Base-by-base conservation (phyloP, 2,329 filamentous ascomycete species). In the Aspergillus novofumigatus region DNA sequence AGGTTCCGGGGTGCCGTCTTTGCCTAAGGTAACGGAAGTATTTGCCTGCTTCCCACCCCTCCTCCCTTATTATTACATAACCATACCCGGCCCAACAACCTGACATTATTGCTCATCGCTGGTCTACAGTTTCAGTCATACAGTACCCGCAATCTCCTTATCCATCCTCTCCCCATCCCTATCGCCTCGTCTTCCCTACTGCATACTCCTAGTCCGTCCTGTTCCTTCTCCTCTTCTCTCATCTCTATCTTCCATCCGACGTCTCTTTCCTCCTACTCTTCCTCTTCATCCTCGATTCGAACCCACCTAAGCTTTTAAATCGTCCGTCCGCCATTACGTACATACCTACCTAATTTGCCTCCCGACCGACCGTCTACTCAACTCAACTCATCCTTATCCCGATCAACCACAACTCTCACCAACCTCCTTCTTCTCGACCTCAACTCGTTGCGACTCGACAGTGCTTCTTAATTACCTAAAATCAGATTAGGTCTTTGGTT, bases 1-100 rank as follows among this genome's bases (percentile, higher is more conserved):
- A 64, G 59, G 61, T 63, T 61, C 58, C 61, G 58, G 57, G 57
- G 51, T 58, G 55, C 59, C 59, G 56, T 56, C 52, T 54, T 54
- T 44, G 47, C 54, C 51, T 62, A 59, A 59, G 59, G 56, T 58
- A 53, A 20, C 21, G n/a, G n/a, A 38, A 38, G 32, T 38, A 48
- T 57, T 52, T 52, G 53, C 59, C 58, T 56, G 54, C 53, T 52
- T 49, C 55, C 59, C 32, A 29, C 28, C 28, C 28, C 28, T 29
- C 56, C 50, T 48, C 48, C 25, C 25, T 52, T 53, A 45, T 6
- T 51, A 48, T 47, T 50, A 32, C 52, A 26, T 51, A 26, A 41
- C 55, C 52, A 32, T 32, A 44, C 51, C 49, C 47, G 17, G 56
- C 56, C 51, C 59, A 57, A 57, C 52, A 56, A 50, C 57, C 55